Base-by-base conservation (phyloP, 2,329 filamentous ascomycete species). In the Pestalotiopsis sp. region DNA sequence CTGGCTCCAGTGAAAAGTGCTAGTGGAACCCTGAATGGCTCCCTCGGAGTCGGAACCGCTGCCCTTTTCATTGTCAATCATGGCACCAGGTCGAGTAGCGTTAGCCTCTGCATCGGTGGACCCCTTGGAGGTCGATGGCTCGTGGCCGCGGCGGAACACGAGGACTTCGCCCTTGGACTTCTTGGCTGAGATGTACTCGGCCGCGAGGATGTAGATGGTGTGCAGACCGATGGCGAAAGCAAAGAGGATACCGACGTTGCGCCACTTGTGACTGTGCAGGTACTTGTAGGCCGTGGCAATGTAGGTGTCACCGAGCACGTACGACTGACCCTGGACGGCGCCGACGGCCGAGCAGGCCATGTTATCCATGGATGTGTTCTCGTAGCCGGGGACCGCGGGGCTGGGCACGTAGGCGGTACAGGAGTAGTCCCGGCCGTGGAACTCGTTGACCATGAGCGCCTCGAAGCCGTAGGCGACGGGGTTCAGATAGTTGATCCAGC, bases 391-490 rank as follows among this genome's bases (percentile, higher is more conserved):
- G 0, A 73, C 27, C 6, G 49, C 3, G 2, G 41, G 27, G 67
- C 70, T 80, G 0, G 87, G 87, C 2, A 88, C 81, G 64, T 79
- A 86, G 38, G 77, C 69, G 23, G 78, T 80, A 75, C 88, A 90
- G 0, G 66, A 61, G 77, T 91, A 96, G 0, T 88, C 71, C 17
- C 91, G 88, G 69, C 83, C 81, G 73, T 90, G 81, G 76, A 97
- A 97, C 79, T 97, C 94, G 79, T 97, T 97, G 71, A 93, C 87
- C 86, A 95, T 91, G 31, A 97, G 84, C 0, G 90, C 84, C 78
- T 97, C 93, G 75, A 97, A 97, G 0, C 90, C 89, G 72, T 97
- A 97, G 1, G 89, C 89, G 12, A 97, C 86, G 17, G 93, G 93
- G 70, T 97, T 90, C 52, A 96, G 83, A 77, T 93, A 95, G 77